Conservation (phyloP, 1,284 basidiomycete genomes). For the Tilletiaria anomala region DNA sequence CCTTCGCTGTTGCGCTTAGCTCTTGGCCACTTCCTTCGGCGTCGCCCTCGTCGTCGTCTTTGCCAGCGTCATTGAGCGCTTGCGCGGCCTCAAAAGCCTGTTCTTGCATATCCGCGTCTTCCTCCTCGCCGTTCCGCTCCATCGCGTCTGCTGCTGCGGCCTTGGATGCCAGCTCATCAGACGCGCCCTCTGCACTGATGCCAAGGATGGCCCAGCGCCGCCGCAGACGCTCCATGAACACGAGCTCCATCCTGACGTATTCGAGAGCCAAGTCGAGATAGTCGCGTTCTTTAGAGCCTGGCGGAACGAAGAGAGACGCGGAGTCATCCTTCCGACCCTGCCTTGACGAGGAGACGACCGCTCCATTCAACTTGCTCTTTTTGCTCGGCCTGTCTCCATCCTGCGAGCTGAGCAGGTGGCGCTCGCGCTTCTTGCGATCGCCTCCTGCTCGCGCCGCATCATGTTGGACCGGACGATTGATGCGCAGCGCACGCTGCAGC, state of each 20-base stretch:
- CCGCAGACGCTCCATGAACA: slow-evolving; percentile 68
- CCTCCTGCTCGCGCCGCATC: neutral
- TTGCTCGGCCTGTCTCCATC: neutral
- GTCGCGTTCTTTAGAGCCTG: slow-evolving; percentile 15
- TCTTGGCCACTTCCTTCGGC: no score
- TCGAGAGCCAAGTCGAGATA: slow-evolving; percentile 32
- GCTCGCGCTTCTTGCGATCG: no score
- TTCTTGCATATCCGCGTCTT: neutral
- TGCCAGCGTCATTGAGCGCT: neutral
- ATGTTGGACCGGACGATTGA: slow-evolving; percentile 10
- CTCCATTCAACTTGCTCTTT: neutral
- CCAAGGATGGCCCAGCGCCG: slow-evolving; percentile 67
- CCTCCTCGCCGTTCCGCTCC: neutral
- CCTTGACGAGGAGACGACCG: neutral
- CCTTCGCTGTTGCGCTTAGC: no score
- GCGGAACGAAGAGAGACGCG: neutral
- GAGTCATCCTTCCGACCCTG: neutral
- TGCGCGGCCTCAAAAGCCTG: no score
- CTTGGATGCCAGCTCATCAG: neutral
- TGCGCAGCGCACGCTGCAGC: slow-evolving; percentile 67
- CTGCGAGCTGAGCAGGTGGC: no score
- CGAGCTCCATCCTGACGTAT: slow-evolving; percentile 73
- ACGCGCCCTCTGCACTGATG: slow-evolving; percentile 37
- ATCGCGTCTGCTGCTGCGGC: neutral
- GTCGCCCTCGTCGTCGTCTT: neutral